Percentiles rank a stretch among this genome's conserved stretches.
Conservation (phyloP, 306 rosid species). For the Lupinus albus region DNA sequence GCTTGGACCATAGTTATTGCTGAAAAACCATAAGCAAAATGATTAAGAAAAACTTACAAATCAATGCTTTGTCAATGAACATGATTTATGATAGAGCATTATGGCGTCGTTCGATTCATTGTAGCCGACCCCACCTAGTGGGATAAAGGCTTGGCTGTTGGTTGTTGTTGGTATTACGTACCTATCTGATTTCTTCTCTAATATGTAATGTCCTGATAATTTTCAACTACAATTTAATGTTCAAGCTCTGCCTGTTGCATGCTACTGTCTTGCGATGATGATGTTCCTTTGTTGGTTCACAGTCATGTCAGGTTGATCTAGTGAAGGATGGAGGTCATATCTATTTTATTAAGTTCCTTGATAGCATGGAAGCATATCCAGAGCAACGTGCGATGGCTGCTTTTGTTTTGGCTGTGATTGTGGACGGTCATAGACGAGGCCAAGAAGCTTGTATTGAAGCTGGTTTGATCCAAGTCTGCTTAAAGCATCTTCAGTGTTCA, state of each 20-base stretch:
- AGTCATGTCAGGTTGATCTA: slow-evolving; percentile 99
- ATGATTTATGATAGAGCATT: too few relatives aligned
- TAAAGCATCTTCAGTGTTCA: slow-evolving; percentile 88
- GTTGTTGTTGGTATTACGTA: too few relatives aligned
- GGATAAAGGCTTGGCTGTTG: too few relatives aligned
- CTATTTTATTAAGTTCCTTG: slow-evolving; percentile 94
- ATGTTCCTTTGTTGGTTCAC: slow-evolving; percentile 45
- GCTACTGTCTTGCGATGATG: slow-evolving; percentile 31
- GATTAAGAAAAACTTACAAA: too few relatives aligned
- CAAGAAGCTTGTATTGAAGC: slow-evolving; percentile 96
- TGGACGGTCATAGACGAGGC: slow-evolving; percentile 92
- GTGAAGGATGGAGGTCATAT: slow-evolving; percentile 95
- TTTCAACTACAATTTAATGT: slow-evolving; percentile 8
- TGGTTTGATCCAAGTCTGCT: slow-evolving; percentile 77
- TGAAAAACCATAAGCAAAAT: too few relatives aligned
- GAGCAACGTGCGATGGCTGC: slow-evolving; percentile 99
- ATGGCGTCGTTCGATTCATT: too few relatives aligned
- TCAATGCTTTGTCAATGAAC: too few relatives aligned
- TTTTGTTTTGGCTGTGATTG: slow-evolving; percentile 94
- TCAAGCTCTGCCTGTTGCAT: slow-evolving; percentile 9
- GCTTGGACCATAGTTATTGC: not conserved
- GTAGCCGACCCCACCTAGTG: too few relatives aligned
- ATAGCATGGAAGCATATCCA: slow-evolving; percentile 87
- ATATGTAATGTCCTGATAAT: not conserved
- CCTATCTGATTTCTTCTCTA: slow-evolving; percentile 8